These are phyloP conservation scores for Arthroderma uncinatum DNA, from an alignment of 2,329 filamentous ascomycete genomes.

Conservation along the genomic window DNA sequence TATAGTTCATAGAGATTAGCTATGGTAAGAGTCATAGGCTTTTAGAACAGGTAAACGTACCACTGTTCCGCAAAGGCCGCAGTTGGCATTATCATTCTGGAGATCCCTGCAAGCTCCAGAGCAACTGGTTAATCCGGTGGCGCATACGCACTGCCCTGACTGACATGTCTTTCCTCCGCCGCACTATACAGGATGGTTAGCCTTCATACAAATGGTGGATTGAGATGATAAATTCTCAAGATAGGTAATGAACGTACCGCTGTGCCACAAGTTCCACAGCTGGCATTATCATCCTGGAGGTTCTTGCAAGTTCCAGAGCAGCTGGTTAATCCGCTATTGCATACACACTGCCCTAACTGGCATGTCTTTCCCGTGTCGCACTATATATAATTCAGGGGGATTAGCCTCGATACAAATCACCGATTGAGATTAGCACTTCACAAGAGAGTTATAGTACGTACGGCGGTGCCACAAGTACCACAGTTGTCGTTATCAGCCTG, in stretches of 20 bases:
- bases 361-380: neutral
- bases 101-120: neutral
- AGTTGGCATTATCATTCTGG: neutral
- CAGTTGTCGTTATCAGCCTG: neutral
- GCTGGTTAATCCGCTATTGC: neutral
- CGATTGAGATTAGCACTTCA: too few species aligned
- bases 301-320: neutral
- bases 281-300: neutral
- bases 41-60: neutral
- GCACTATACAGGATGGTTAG: neutral
- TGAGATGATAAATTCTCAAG: too few species aligned
- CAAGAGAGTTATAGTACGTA: neutral
- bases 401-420: neutral
- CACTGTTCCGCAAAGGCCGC: neutral
- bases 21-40: too few species aligned
- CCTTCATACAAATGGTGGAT: neutral
- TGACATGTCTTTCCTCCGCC: neutral
- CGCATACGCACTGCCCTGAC: neutral
- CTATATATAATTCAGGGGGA: neutral
- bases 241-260: too few species aligned
- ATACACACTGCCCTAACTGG: neutral
- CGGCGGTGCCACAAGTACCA: neutral
- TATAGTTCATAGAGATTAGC: neutral
- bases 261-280: neutral
- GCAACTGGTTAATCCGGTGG: neutral